A percentile compares a stretch with the other conserved stretches of the same genome.
Evolutionary conservation across 257 asterid genomes (phyloP).

Genomic region (Salvia splendens): DNA sequence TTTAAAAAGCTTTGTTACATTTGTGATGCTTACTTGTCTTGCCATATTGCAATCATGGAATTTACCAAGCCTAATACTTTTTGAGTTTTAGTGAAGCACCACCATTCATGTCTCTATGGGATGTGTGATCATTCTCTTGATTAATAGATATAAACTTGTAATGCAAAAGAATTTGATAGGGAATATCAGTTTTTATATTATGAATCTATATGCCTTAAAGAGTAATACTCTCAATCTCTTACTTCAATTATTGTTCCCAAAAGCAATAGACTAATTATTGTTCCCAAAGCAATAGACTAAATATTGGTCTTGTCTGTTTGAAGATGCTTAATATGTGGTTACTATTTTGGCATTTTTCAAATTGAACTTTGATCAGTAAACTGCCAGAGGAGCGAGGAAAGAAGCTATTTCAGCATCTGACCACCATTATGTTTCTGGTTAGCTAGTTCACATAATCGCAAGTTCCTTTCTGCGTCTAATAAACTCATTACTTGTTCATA

Average conservation of each 20-base stretch:
- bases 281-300: neutral
- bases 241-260: neutral
- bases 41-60: neutral
- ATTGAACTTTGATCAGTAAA: conserved; percentile 40
- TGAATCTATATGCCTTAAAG: conserved; percentile 1
- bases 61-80: neutral
- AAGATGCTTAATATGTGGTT: conserved; percentile 6
- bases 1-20: neutral
- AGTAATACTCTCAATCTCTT: conserved; percentile 5
- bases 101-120: conserved; percentile 4
- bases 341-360: conserved; percentile 16
- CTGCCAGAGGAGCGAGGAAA: conserved; percentile 47
- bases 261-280: neutral
- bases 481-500: conserved; percentile 10
- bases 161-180: neutral
- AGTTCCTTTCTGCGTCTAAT: neutral
- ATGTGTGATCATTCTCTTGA: neutral
- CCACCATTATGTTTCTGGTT: conserved; percentile 48
- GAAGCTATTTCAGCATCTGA: conserved; percentile 44
- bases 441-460: conserved; percentile 22
- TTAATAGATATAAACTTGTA: neutral
- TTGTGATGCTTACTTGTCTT: conserved; percentile 16
- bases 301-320: neutral
- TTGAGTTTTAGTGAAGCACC: neutral
- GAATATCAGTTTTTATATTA: neutral